phyloP scores from a whole-genome alignment of 139 green algal genomes.

The Trebouxia sp. region DNA sequence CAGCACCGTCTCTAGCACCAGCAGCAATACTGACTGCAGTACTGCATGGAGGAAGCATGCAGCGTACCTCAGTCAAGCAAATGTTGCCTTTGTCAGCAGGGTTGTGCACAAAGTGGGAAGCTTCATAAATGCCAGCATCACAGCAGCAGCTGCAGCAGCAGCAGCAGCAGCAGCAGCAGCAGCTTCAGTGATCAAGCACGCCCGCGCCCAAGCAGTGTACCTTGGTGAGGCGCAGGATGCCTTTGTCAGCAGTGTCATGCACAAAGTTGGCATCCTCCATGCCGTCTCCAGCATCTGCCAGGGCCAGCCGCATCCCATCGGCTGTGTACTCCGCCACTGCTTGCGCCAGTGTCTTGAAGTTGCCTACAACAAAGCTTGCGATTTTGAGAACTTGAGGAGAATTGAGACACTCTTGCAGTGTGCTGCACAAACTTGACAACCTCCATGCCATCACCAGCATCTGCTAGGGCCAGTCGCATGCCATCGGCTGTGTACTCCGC shows the following conservation, averaged over 20 bases:
- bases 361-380: slow-evolving; percentile 46
- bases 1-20: too few relatives aligned
- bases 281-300: slow-evolving; percentile 95
- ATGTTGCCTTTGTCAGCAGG: too few relatives aligned
- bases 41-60: too few relatives aligned
- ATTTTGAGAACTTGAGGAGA: too few relatives aligned
- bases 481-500: slow-evolving; percentile 91
- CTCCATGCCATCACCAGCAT: slow-evolving; percentile 95
- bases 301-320: slow-evolving; percentile 92
- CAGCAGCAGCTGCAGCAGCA: background rate
- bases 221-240: slow-evolving; percentile 90
- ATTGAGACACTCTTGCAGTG: too few relatives aligned
- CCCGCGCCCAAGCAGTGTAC: slow-evolving; percentile 23
- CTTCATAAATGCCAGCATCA: background rate
- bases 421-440: slow-evolving; percentile 97
- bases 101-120: too few relatives aligned
- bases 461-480: slow-evolving; percentile 92
- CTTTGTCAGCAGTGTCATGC: slow-evolving; percentile 83
- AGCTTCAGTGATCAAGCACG: background rate
- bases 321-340: slow-evolving; percentile 87
- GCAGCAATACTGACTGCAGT: too few relatives aligned
- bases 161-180: background rate
- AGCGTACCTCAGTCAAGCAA: too few relatives aligned
- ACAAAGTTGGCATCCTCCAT: slow-evolving; percentile 99
- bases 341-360: slow-evolving; percentile 92